Conservation (phyloP, 495 filamentous ascomycete species). For the Barbatosphaeria neglecta region DNA sequence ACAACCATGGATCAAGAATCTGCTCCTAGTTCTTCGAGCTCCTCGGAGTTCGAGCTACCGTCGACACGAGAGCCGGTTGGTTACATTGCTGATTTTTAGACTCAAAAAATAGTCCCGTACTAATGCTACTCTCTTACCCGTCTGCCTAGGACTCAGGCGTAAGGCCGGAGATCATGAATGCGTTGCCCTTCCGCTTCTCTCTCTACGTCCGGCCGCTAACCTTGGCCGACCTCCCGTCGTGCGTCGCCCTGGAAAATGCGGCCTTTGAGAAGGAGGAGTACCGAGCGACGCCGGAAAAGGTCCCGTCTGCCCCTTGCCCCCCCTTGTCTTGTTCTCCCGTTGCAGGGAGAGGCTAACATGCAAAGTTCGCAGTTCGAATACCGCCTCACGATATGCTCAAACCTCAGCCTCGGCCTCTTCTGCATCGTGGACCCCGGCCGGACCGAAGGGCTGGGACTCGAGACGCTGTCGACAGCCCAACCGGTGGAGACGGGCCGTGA, state of each 20-base stretch:
- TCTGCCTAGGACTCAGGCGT: too few relatives aligned
- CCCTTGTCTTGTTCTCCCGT: not conserved
- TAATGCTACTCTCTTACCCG: too few relatives aligned
- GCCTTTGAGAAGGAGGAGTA: constrained; percentile 59
- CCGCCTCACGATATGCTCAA: constrained; percentile 65
- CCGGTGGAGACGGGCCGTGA: constrained; percentile 35
- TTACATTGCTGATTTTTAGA: too few relatives aligned
- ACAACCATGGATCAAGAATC: too few relatives aligned
- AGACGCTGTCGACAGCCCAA: constrained; percentile 33
- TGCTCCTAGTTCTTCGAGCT: too few relatives aligned
- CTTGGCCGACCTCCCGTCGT: constrained; percentile 62
- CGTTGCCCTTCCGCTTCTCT: constrained; percentile 19
- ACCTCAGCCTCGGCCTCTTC: constrained; percentile 72
- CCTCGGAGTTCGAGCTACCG: too few relatives aligned
- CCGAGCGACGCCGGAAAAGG: constrained; percentile 71
- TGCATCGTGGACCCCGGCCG: constrained; percentile 42
- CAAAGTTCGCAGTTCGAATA: constrained; percentile 73
- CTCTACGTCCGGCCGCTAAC: constrained; percentile 64
- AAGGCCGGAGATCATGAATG: constrained; percentile 11
- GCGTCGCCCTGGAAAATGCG: constrained; percentile 60
- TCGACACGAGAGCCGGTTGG: too few relatives aligned
- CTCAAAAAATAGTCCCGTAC: too few relatives aligned
- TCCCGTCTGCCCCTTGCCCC: constrained; percentile 20
- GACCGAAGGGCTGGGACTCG: constrained; percentile 31
- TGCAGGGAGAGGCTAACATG: too few relatives aligned